Conservation (phyloP, 2,329 filamentous ascomycete species). For the Rutstroemia sp. region DNA sequence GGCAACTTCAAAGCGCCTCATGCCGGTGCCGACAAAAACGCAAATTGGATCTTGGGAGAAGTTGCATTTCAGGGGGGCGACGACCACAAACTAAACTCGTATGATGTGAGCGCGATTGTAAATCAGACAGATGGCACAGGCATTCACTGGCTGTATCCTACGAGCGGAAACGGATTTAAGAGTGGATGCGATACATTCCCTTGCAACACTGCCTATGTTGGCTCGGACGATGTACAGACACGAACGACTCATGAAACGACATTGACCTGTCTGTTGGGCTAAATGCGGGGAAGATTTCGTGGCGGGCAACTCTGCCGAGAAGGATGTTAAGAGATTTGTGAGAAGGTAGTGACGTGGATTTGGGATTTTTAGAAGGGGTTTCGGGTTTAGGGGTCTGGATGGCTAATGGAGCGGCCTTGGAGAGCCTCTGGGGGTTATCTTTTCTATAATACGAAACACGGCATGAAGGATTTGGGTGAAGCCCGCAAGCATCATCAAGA, state of each 20-base stretch:
- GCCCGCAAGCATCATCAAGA: too few relatives aligned
- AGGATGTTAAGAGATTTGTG: too few relatives aligned
- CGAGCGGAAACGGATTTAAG: background rate
- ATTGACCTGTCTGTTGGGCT: background rate
- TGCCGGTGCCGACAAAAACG: background rate
- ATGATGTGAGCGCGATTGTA: background rate
- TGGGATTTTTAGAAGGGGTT: too few relatives aligned
- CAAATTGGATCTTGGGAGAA: background rate
- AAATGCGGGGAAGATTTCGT: background rate
- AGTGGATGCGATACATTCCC: background rate
- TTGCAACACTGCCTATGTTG: background rate
- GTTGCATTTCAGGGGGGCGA: background rate
- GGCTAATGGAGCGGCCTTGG: too few relatives aligned
- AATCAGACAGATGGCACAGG: conserved; percentile 3
- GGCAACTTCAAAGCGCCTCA: background rate
- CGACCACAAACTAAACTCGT: background rate
- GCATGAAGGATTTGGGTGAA: too few relatives aligned
- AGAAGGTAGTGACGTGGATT: too few relatives aligned
- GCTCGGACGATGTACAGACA: background rate
- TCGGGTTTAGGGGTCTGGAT: too few relatives aligned
- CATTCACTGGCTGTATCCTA: background rate
- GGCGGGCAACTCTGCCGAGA: too few relatives aligned
- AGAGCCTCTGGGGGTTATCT: too few relatives aligned
- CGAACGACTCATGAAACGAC: background rate
- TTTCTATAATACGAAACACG: too few relatives aligned